Evolutionary conservation across 2,329 filamentous ascomycete genomes (phyloP).

Genomic region (Tolypocladium endophyticum): DNA sequence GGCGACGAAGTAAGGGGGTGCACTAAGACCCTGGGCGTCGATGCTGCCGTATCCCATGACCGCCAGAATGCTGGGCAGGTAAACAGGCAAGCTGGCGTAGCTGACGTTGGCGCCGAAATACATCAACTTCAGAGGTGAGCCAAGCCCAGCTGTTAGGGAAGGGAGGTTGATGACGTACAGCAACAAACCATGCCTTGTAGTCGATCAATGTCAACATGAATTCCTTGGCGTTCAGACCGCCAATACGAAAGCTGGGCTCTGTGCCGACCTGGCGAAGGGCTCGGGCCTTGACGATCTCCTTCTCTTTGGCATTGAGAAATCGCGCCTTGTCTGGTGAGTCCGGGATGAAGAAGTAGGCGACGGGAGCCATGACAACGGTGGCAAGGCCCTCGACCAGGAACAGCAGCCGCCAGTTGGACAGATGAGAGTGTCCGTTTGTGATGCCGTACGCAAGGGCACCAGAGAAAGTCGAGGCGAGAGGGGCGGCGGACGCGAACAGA

Average conservation of each 20-base stretch:
- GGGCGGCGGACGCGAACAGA: not conserved
- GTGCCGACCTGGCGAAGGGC: not conserved
- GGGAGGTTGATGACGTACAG: not conserved
- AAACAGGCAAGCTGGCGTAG: not conserved
- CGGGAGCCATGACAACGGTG: not conserved
- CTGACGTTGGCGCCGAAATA: not conserved
- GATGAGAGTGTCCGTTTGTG: not conserved
- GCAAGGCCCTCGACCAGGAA: not conserved
- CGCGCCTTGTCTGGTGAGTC: not conserved
- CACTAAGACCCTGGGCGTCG: not conserved
- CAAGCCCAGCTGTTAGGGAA: not conserved
- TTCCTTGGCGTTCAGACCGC: not conserved
- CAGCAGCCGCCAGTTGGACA: not conserved
- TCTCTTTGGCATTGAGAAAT: not conserved
- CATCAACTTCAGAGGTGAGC: not conserved
- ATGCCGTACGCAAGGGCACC: not conserved
- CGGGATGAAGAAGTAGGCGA: not conserved
- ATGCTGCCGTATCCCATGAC: not conserved
- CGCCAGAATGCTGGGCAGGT: not conserved
- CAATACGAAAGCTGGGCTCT: not conserved
- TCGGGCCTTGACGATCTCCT: not conserved
- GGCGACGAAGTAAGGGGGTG: not conserved
- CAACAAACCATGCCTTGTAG: not conserved
- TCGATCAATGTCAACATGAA: not conserved
- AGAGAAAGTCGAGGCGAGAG: not conserved